Percentiles rank a stretch among this genome's conserved stretches.
phyloP scores from a whole-genome alignment of 148 eudicot genomes.

The Bassia scoparia region DNA sequence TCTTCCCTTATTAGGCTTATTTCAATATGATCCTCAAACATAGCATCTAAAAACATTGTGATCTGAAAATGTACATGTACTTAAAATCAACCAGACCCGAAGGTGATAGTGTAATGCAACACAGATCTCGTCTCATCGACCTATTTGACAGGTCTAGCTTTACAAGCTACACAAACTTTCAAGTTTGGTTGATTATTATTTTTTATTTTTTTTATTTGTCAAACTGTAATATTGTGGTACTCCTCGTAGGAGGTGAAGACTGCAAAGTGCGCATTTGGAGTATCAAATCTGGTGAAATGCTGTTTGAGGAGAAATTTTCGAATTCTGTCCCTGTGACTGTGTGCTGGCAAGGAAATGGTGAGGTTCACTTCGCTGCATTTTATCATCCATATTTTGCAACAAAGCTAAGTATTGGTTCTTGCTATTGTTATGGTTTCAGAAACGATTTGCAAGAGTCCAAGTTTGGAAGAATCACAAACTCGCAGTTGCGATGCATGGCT shows the following conservation, averaged over 20 bases:
- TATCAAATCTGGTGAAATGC: slow-evolving; percentile 74
- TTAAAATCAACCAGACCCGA: background rate
- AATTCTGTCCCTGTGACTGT: slow-evolving; percentile 48
- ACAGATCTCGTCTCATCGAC: background rate
- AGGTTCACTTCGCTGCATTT: background rate
- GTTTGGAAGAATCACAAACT: slow-evolving; percentile 16
- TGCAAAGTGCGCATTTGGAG: slow-evolving; percentile 65
- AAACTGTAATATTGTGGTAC: background rate
- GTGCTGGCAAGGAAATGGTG: slow-evolving; percentile 63
- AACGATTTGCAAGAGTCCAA: slow-evolving; percentile 6
- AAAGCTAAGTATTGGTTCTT: background rate
- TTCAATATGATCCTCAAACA: background rate
- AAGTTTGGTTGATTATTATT: no score
- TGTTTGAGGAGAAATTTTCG: slow-evolving; percentile 57
- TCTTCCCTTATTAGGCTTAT: no score
- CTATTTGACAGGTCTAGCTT: background rate
- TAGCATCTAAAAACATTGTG: background rate
- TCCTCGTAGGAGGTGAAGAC: slow-evolving; percentile 80
- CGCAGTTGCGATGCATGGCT: slow-evolving; percentile 63
- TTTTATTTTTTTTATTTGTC: no score
- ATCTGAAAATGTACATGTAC: background rate
- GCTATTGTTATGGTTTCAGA: slow-evolving; percentile 22
- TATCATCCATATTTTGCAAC: background rate
- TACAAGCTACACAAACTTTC: no score
- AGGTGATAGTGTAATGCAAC: background rate